Conservation (phyloP, 2,329 filamentous ascomycete genomes). For the Aspergillus puulaauensis region DNA sequence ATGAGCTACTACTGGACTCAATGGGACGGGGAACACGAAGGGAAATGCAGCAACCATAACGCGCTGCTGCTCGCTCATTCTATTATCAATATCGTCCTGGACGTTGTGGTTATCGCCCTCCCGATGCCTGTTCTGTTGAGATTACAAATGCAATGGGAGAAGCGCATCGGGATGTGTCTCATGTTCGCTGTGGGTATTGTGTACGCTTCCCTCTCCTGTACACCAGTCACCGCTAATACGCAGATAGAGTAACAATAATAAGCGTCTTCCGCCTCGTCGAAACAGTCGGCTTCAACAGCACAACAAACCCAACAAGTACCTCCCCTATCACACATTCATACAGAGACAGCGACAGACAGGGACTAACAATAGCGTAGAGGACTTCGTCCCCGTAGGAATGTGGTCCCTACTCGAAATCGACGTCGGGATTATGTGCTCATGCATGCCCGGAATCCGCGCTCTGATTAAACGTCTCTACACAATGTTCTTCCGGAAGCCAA, state of each 20-base stretch:
- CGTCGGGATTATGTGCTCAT: constrained; percentile 2
- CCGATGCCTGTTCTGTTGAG: not conserved
- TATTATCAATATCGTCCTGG: not conserved
- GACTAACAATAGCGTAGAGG: not conserved
- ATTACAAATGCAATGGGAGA: not conserved
- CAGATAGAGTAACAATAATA: constrained; percentile 1
- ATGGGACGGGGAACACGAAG: constrained; percentile 2
- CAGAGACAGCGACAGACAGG: no score
- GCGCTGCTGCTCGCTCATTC: not conserved
- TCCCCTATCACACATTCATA: not conserved
- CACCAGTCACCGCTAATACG: no score
- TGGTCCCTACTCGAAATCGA: constrained; percentile 1
- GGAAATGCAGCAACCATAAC: not conserved
- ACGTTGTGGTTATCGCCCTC: not conserved
- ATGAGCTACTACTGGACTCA: not conserved
- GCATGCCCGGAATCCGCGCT: constrained; percentile 2
- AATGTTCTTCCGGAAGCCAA: not conserved
- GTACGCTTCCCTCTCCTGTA: not conserved
- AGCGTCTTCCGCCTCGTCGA: constrained; percentile 1
- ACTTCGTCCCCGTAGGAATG: constrained; percentile 4
- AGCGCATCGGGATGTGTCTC: not conserved
- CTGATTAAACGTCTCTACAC: not conserved
- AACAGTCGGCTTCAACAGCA: constrained; percentile 1
- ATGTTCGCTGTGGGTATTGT: constrained; percentile 4
- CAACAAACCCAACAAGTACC: constrained; percentile 3